Evolutionary conservation across 805 yeast species (phyloP), one percentile per base, ranked within the genome.

Genomic region (Cephaloascus albidus): DNA sequence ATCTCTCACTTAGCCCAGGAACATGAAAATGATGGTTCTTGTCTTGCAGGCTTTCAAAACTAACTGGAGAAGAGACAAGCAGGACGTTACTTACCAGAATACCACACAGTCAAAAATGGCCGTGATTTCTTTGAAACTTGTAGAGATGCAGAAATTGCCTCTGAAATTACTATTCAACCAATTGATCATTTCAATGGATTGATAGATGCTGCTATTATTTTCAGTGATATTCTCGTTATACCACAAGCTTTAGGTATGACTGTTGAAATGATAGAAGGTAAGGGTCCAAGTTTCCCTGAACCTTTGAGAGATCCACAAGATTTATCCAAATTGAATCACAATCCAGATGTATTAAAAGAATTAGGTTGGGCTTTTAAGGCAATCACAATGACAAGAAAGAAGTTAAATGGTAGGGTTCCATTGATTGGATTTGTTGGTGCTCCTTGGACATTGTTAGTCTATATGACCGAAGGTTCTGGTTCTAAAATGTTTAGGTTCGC

Each of bases 171-270:
- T 1, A 89, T 93, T 45, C 98, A 93, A 64, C 98, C 98, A 3
- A 76, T 93, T 40, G 86, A 81, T 40, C 95, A 85, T 51, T 93
- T 77, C 54, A 81, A 81, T 41, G 97, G 96, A 0, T 69, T 89
- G 40, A 73, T 90, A 37, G 98, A 93, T 55, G 97, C 97, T 3
- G 98, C 98, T 4, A 93, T 93, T 49, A 93, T 93, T 42, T 93
- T 93, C 66, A 81, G 89, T 56, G 98, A 93, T 58, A 93, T 93
- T 50, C 69, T 93, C 43, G 98, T 93, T 31, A 83, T 93, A 40
- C 98, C 98, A 2, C 97, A 93, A 63, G 98, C 97, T 10, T 81
- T 93, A 88, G 98, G 98, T 12, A 85, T 89, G 84, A 80, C 76
- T 39, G 96, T 93, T 33, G 81, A 83, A 55, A 90, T 93, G 95